These are phyloP conservation scores for Falciphora oryzae DNA, from an alignment of 2,329 filamentous ascomycete genomes.

Conservation along the genomic window DNA sequence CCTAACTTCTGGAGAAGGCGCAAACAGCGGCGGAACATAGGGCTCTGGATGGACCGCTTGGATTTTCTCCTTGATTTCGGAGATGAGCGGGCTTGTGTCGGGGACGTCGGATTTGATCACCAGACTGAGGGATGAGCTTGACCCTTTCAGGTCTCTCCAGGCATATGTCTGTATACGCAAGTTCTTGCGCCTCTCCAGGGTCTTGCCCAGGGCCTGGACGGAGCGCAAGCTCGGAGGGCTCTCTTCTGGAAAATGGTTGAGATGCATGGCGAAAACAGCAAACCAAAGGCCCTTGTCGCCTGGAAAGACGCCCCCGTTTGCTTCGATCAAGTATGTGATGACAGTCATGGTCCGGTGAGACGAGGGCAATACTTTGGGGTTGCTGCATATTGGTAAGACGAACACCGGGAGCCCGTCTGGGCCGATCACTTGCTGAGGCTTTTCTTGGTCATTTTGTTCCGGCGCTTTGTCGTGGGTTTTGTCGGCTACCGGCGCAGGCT, in stretches of 20 bases:
- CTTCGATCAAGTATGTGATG: conserved; percentile 34
- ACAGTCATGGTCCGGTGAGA: conserved; percentile 32
- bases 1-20: conserved; percentile 18
- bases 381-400: conserved; percentile 2
- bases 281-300: conserved; percentile 45
- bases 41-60: conserved; percentile 39
- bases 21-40: conserved; percentile 36
- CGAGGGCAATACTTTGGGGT: conserved; percentile 5
- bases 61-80: conserved; percentile 39
- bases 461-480: not conserved
- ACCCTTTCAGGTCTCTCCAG: conserved; percentile 35
- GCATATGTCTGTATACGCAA: conserved; percentile 37
- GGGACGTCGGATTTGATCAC: conserved; percentile 36
- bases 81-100: conserved; percentile 35
- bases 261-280: conserved; percentile 40
- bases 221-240: conserved; percentile 34
- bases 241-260: conserved; percentile 32
- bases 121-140: conserved; percentile 38
- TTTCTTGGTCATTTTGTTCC: not conserved
- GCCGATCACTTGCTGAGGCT: not conserved
- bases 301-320: conserved; percentile 42
- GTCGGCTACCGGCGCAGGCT: not conserved
- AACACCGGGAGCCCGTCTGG: conserved; percentile 5
- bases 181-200: conserved; percentile 29
- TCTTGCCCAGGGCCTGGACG: conserved; percentile 32